Conservation (phyloP, 2,329 filamentous ascomycete species). For the Nigrospora oryzae region DNA sequence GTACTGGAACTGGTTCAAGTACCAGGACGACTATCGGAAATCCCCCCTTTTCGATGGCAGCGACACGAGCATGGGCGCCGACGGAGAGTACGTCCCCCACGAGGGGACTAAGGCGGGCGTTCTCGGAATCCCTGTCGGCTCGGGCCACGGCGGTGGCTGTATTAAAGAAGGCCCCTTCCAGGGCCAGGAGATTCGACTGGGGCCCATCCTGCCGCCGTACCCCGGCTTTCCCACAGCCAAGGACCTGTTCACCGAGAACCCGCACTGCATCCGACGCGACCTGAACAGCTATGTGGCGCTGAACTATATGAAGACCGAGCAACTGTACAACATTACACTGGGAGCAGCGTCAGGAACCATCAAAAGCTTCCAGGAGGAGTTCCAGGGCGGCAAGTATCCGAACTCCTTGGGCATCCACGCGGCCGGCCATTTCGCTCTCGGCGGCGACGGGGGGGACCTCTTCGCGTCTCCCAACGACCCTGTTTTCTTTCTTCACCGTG, state of each 20-base stretch:
- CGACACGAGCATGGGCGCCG: slow-evolving; percentile 38
- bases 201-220: too few species aligned
- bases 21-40: slow-evolving; percentile 31
- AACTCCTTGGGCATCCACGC: slow-evolving; percentile 18
- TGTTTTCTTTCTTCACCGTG: slow-evolving; percentile 13
- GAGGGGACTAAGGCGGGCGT: slow-evolving; percentile 12
- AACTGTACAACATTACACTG: slow-evolving; percentile 14
- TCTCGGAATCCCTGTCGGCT: slow-evolving; percentile 21
- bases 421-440: slow-evolving; percentile 19
- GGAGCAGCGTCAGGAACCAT: slow-evolving; percentile 9
- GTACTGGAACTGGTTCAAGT: slow-evolving; percentile 45
- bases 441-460: slow-evolving; percentile 14
- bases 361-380: slow-evolving; percentile 16
- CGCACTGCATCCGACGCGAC: slow-evolving; percentile 14
- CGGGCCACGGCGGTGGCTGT: slow-evolving; percentile 49
- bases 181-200: slow-evolving; percentile 2
- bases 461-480: slow-evolving; percentile 15
- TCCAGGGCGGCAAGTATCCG: slow-evolving; percentile 18
- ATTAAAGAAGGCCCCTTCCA: slow-evolving; percentile 32
- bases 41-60: slow-evolving; percentile 49
- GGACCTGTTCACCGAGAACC: slow-evolving; percentile 10
- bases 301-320: slow-evolving; percentile 10
- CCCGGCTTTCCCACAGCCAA: not conserved
- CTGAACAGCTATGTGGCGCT: slow-evolving; percentile 8
- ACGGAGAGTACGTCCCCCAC: slow-evolving; percentile 25